Evolutionary conservation across 2,329 filamentous ascomycete genomes (phyloP).

Genomic region (Phaeoacremonium minimum): DNA sequence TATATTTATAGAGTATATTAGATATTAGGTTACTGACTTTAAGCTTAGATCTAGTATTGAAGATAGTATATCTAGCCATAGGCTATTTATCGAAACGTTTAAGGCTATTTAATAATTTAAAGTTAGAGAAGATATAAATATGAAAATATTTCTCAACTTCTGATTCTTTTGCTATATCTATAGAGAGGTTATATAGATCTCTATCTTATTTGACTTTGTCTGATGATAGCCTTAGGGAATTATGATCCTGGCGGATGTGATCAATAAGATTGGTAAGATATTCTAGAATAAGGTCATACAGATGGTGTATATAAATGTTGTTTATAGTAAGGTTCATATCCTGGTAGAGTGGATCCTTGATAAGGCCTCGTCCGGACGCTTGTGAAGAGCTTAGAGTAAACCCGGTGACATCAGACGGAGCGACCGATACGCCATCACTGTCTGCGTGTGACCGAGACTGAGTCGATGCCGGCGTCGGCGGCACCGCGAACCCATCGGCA

Average conservation of each 20-base stretch:
- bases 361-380: slow-evolving; percentile 2
- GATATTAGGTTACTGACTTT: slow-evolving; percentile 15
- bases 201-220: slow-evolving; percentile 10
- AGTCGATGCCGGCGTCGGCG: slow-evolving; percentile 7
- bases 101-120: slow-evolving; percentile 6
- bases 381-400: slow-evolving; percentile 10
- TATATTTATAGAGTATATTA: slow-evolving; percentile 17
- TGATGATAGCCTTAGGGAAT: slow-evolving; percentile 12
- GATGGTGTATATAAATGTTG: slow-evolving; percentile 14
- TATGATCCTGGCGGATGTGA: slow-evolving; percentile 10
- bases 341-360: slow-evolving; percentile 14
- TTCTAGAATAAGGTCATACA: slow-evolving; percentile 12
- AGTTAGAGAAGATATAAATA: slow-evolving; percentile 10
- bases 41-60: slow-evolving; percentile 10
- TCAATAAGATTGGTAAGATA: slow-evolving; percentile 11
- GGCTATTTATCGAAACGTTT: slow-evolving; percentile 11
- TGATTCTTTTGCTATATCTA: slow-evolving; percentile 9
- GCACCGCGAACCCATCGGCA: slow-evolving; percentile 9
- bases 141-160: slow-evolving; percentile 15
- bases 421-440: slow-evolving; percentile 24
- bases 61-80: slow-evolving; percentile 11
- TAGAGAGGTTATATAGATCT: slow-evolving; percentile 7
- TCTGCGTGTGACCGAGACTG: slow-evolving; percentile 26
- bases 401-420: slow-evolving; percentile 4
- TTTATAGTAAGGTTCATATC: slow-evolving; percentile 14